Evolutionary conservation across 2,329 filamentous ascomycete species (phyloP).

Genomic region (Fusarium nelsonii): DNA sequence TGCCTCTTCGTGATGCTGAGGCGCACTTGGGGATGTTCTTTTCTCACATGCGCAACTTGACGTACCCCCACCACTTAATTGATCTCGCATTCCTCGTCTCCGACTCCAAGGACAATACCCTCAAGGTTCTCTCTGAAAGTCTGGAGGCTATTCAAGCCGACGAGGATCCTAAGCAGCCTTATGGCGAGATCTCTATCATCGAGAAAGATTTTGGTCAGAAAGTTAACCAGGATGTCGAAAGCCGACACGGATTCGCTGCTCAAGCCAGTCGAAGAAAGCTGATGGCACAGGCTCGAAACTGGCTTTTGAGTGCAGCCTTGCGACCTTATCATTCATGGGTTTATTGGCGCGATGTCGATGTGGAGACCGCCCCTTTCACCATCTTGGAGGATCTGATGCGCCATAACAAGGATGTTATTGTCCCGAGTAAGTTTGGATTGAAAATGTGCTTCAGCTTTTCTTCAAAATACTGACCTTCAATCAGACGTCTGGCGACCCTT

Average conservation of each 20-base stretch:
- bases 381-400: slow-evolving; percentile 98
- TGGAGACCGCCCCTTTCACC: slow-evolving; percentile 95
- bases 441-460: neutral
- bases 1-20: slow-evolving; percentile 92
- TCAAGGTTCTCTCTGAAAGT: slow-evolving; percentile 79
- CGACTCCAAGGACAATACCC: slow-evolving; percentile 93
- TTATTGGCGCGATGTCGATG: slow-evolving; percentile 98
- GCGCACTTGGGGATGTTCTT: slow-evolving; percentile 98
- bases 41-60: slow-evolving; percentile 94
- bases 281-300: slow-evolving; percentile 98
- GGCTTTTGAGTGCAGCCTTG: slow-evolving; percentile 92
- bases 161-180: slow-evolving; percentile 82
- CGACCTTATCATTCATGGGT: slow-evolving; percentile 98
- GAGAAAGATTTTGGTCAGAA: slow-evolving; percentile 99
- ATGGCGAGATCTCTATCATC: slow-evolving; percentile 96
- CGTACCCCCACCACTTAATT: slow-evolving; percentile 95
- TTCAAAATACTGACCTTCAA: slow-evolving; percentile 43
- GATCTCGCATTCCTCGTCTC: slow-evolving; percentile 97
- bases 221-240: slow-evolving; percentile 97
- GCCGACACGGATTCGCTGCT: slow-evolving; percentile 95
- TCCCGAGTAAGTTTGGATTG: slow-evolving; percentile 80
- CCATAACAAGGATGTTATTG: slow-evolving; percentile 98
- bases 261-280: slow-evolving; percentile 94
- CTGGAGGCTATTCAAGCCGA: slow-evolving; percentile 84
- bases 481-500: slow-evolving; percentile 98